These are phyloP conservation scores for Roridomyces roridus DNA, from an alignment of 768 basidiomycete species.

Conservation along the genomic window DNA sequence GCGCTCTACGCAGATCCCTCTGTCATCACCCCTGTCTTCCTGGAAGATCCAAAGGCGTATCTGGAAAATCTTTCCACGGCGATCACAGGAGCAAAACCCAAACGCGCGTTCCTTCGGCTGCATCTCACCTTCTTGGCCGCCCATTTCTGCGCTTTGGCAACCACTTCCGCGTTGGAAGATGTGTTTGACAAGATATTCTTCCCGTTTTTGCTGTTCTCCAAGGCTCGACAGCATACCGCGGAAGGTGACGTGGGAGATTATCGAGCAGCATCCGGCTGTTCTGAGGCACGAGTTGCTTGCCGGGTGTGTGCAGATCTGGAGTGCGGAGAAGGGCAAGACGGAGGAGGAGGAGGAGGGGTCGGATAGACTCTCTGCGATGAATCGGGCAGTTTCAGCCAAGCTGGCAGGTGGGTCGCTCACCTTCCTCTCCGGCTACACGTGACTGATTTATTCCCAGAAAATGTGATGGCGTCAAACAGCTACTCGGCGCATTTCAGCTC, in stretches of 20 bases:
- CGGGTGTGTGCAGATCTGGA: conserved; percentile 59
- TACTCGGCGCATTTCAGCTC: conserved; percentile 48
- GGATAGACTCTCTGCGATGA: conserved; percentile 36
- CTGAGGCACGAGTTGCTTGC: conserved; percentile 53
- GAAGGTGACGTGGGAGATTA: conserved; percentile 75
- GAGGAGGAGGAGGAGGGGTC: conserved; percentile 32
- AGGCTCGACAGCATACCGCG: conserved; percentile 69
- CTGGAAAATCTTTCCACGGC: conserved; percentile 47
- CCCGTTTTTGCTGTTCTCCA: conserved; percentile 78
- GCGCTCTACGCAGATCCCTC: conserved; percentile 66
- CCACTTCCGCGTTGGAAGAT: conserved; percentile 33
- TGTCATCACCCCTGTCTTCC: conserved; percentile 51
- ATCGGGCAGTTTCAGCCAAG: conserved; percentile 59
- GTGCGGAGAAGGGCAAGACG: conserved; percentile 41
- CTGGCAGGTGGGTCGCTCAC: conserved; percentile 63
- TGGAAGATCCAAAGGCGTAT: conserved; percentile 49
- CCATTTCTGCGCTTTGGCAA: conserved; percentile 44
- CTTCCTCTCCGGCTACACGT: neutral
- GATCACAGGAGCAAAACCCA: conserved; percentile 49
- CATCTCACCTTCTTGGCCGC: conserved; percentile 64
- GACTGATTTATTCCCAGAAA: conserved; percentile 49
- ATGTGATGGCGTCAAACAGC: conserved; percentile 61
- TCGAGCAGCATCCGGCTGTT: conserved; percentile 43
- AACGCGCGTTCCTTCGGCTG: conserved; percentile 56
- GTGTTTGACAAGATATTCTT: conserved; percentile 66